Percentiles rank a stretch among this genome's conserved stretches.
Evolutionary conservation across 2,329 filamentous ascomycete genomes (phyloP).

Genomic region (Fusarium goolgardi): DNA sequence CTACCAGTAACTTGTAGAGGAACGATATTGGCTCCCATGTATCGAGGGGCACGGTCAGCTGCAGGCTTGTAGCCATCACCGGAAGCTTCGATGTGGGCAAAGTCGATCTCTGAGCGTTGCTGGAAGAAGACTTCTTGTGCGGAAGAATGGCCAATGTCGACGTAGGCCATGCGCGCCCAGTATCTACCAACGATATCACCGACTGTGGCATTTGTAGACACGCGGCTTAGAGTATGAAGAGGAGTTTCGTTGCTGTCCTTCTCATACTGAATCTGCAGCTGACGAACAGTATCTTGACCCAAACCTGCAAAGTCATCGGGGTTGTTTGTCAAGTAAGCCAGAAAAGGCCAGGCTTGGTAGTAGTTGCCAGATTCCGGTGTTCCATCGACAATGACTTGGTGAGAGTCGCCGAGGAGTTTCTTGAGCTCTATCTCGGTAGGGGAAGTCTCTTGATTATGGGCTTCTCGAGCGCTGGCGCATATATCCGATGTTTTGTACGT

Average conservation of each 20-base stretch:
- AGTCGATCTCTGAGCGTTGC: conserved; percentile 54
- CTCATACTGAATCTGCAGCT: conserved; percentile 58
- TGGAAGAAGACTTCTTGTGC: conserved; percentile 54
- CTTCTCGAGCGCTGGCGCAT: conserved; percentile 55
- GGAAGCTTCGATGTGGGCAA: conserved; percentile 55
- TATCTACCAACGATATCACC: conserved; percentile 60
- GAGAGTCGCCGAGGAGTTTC: conserved; percentile 61
- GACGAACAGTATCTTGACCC: conserved; percentile 55
- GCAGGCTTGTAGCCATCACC: conserved; percentile 58
- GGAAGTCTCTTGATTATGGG: conserved; percentile 51
- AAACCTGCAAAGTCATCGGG: conserved; percentile 57
- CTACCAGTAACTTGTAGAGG: conserved; percentile 54
- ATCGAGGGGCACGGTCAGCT: conserved; percentile 55
- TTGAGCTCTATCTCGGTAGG: conserved; percentile 56
- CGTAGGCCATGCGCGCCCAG: conserved; percentile 65
- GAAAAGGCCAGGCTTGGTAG: conserved; percentile 64
- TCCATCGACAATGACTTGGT: conserved; percentile 62
- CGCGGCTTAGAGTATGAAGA: conserved; percentile 58
- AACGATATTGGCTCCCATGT: conserved; percentile 64
- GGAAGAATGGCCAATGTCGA: conserved; percentile 60
- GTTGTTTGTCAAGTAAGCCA: conserved; percentile 62
- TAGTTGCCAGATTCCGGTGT: conserved; percentile 57
- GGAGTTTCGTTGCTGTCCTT: conserved; percentile 61
- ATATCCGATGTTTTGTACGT: conserved; percentile 59
- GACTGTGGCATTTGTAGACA: conserved; percentile 50